These are phyloP conservation scores for Boletus sp. DNA, from an alignment of 768 basidiomycete species.

Conservation along the genomic window DNA sequence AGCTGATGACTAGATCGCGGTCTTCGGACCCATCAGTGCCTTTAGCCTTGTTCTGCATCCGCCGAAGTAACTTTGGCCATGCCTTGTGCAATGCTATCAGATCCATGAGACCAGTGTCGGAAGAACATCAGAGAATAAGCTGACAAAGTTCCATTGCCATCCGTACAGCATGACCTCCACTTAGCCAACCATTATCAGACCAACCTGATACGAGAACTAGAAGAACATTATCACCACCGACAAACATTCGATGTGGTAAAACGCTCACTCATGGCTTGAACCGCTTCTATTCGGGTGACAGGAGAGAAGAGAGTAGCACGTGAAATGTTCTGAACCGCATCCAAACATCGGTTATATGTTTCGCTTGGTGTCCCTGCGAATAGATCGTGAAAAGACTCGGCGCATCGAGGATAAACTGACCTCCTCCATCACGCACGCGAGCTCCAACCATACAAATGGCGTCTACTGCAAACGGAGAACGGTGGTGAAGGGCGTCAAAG, in stretches of 20 bases:
- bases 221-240: background rate
- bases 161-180: constrained; percentile 92
- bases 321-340: constrained; percentile 84
- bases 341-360: constrained; percentile 64
- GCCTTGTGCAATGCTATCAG: constrained; percentile 80
- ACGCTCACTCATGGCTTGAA: constrained; percentile 86
- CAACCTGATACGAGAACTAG: constrained; percentile 88
- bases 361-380: constrained; percentile 68
- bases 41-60: constrained; percentile 68
- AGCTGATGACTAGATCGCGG: constrained; percentile 72
- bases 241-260: background rate
- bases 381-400: constrained; percentile 8
- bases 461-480: constrained; percentile 91
- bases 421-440: constrained; percentile 86
- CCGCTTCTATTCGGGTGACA: constrained; percentile 79
- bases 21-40: constrained; percentile 54
- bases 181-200: constrained; percentile 95
- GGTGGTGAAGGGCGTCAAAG: constrained; percentile 78
- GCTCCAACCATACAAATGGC: constrained; percentile 93
- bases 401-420: constrained; percentile 37
- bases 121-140: constrained; percentile 22
- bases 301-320: constrained; percentile 85
- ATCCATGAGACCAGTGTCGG: constrained; percentile 4
- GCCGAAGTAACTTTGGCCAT: constrained; percentile 76
- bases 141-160: constrained; percentile 94